These are phyloP conservation scores for Vaccinium macrocarpon DNA, from an alignment of 148 eudicot species.

Conservation along the genomic window DNA sequence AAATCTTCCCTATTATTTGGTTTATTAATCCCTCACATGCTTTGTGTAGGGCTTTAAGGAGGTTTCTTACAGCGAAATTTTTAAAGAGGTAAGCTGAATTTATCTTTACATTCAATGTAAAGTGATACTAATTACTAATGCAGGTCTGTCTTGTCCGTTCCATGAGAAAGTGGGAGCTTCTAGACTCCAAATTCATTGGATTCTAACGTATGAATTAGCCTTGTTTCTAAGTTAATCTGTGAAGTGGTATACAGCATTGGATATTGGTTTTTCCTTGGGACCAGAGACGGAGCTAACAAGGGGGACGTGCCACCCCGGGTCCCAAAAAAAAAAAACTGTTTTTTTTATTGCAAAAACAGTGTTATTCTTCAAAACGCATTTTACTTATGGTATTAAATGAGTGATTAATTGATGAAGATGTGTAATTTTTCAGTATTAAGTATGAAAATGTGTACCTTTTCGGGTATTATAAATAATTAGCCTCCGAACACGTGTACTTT, in stretches of 20 bases:
- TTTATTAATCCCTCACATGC: slow-evolving; percentile 15
- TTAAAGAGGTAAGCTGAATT: slow-evolving; percentile 71
- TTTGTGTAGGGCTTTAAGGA: slow-evolving; percentile 67
- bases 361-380: no score
- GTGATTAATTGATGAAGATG: no score
- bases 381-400: no score
- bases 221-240: background rate
- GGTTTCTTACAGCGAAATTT: slow-evolving; percentile 62
- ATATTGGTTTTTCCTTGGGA: background rate
- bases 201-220: background rate
- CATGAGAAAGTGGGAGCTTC: background rate
- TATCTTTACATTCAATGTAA: background rate
- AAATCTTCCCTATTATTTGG: background rate
- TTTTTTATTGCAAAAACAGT: no score
- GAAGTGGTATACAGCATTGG: background rate
- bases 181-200: background rate
- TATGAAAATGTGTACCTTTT: no score
- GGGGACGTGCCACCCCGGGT: no score
- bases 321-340: no score
- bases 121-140: background rate
- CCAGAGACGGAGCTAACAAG: no score
- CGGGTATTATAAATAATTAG: no score
- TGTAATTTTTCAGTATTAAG: no score
- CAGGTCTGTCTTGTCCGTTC: background rate
- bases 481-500: no score